Conservation (phyloP, 495 filamentous ascomycete species). For the Hypoxylon crocopeplum region DNA sequence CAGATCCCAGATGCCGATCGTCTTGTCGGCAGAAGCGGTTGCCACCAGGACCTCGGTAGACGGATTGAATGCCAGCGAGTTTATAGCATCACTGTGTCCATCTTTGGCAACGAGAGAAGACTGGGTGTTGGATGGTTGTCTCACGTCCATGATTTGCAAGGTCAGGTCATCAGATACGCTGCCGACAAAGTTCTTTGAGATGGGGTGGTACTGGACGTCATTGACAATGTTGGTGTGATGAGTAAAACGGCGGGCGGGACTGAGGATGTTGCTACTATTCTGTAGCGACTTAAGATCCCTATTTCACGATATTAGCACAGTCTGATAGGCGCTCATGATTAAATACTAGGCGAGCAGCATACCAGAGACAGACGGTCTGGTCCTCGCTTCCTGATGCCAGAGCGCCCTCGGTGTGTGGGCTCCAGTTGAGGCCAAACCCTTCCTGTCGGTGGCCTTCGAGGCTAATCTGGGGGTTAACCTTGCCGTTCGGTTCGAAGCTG, state of each 20-base stretch:
- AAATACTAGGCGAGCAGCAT: conserved; percentile 36
- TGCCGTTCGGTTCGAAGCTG: conserved; percentile 70
- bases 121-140: conserved; percentile 65
- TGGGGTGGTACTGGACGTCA: conserved; percentile 92
- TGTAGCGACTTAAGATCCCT: conserved; percentile 82
- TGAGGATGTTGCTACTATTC: conserved; percentile 71
- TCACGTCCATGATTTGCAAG: conserved; percentile 87
- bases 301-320: conserved; percentile 15
- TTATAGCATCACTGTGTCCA: conserved; percentile 88
- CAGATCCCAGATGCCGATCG: conserved; percentile 94
- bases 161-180: conserved; percentile 95
- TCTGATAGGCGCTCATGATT: neutral
- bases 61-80: conserved; percentile 92
- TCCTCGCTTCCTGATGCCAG: conserved; percentile 92
- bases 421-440: conserved; percentile 97
- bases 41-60: conserved; percentile 84
- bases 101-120: conserved; percentile 70
- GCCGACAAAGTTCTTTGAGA: conserved; percentile 81
- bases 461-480: conserved; percentile 80
- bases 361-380: conserved; percentile 89
- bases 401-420: conserved; percentile 78
- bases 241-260: conserved; percentile 75
- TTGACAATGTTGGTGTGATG: conserved; percentile 93
- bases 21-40: conserved; percentile 93
- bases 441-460: conserved; percentile 85